Evolutionary conservation across 495 filamentous ascomycete genomes (phyloP).

Genomic region (Penicilliopsis zonata): DNA sequence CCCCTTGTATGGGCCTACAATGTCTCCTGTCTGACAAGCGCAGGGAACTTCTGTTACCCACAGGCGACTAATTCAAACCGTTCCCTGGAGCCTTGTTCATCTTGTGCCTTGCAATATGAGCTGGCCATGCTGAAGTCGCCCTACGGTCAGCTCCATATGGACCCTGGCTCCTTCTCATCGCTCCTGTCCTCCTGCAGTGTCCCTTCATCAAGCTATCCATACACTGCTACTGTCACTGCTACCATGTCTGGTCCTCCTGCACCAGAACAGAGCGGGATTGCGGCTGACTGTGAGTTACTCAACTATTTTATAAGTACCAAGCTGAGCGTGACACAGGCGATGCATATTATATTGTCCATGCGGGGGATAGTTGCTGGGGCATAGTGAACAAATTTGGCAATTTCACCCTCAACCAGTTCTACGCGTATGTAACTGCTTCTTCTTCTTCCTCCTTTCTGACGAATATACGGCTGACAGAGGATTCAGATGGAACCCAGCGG

Average conservation of each 20-base stretch:
- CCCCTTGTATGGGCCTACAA: constrained; percentile 6
- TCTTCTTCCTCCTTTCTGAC: no score
- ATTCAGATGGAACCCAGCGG: constrained; percentile 11
- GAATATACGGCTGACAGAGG: no score
- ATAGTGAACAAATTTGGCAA: constrained; percentile 7
- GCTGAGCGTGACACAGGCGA: background rate
- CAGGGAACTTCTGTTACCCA: background rate
- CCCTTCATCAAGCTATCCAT: constrained; percentile 4
- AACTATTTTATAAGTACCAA: background rate
- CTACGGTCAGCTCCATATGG: constrained; percentile 3
- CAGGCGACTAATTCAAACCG: background rate
- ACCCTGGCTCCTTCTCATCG: constrained; percentile 5
- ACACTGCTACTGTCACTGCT: constrained; percentile 3
- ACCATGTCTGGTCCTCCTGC: constrained; percentile 1
- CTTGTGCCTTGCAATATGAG: background rate
- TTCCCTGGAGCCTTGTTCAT: background rate
- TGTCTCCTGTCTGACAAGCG: constrained; percentile 6
- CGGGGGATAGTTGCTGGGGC: constrained; percentile 7
- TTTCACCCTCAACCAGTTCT: constrained; percentile 9
- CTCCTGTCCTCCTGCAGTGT: constrained; percentile 4
- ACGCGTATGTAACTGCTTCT: no score
- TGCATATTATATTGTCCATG: constrained; percentile 7
- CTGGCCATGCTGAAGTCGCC: background rate
- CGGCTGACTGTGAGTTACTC: constrained; percentile 3
- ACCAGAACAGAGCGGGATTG: constrained; percentile 4